These are phyloP conservation scores for Leishmania braziliensis DNA, from an alignment of 208 protist genomes.

Conservation along the genomic window DNA sequence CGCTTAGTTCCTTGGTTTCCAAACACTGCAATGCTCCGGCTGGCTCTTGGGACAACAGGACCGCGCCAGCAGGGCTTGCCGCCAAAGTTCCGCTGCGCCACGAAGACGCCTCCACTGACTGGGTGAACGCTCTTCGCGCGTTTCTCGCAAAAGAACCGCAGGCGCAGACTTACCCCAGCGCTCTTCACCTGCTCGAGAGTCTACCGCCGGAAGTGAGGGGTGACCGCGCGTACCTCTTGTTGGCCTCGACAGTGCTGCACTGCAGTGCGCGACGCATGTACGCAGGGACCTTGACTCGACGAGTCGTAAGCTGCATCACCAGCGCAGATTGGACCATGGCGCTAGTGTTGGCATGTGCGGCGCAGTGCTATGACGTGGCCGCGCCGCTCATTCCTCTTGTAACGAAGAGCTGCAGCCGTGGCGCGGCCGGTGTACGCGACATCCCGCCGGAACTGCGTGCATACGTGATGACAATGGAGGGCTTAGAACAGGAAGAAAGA, in stretches of 20 bases:
- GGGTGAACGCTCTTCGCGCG: slow-evolving; percentile 12
- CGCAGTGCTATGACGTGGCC: slow-evolving; percentile 41
- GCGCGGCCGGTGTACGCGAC: neutral
- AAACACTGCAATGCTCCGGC: neutral
- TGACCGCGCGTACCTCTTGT: slow-evolving; percentile 31
- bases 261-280: slow-evolving; percentile 54
- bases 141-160: slow-evolving; percentile 30
- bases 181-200: slow-evolving; percentile 37
- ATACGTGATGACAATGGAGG: neutral
- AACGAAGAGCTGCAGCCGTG: neutral
- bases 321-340: slow-evolving; percentile 27
- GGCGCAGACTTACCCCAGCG: slow-evolving; percentile 39
- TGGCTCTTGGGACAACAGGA: neutral
- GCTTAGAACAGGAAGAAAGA: neutral
- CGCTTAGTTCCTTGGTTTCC: neutral
- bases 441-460: slow-evolving; percentile 18
- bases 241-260: slow-evolving; percentile 33
- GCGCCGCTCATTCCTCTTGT: slow-evolving; percentile 14
- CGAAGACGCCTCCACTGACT: neutral
- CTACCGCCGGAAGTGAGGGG: slow-evolving; percentile 26
- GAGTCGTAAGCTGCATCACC: slow-evolving; percentile 11
- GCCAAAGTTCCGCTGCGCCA: neutral
- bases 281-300: slow-evolving; percentile 49
- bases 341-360: slow-evolving; percentile 32
- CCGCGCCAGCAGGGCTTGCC: neutral